phyloP scores from a whole-genome alignment of 139 green algal genomes.

The Chlamydomonas eustigma region DNA sequence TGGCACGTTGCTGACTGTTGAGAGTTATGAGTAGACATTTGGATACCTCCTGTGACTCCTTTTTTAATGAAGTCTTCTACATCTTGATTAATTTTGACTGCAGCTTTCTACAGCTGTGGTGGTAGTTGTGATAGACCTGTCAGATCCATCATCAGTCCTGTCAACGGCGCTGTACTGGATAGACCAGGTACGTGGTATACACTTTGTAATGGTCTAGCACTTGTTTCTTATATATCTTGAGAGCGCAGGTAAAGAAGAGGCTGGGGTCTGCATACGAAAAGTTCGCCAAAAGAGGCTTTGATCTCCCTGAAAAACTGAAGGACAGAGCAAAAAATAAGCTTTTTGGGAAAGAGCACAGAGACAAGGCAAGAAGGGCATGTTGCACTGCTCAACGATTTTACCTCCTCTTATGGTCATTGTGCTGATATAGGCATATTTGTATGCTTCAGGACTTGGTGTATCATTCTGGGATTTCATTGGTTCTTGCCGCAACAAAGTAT shows the following conservation, averaged over 20 bases:
- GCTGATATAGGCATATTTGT: constrained; percentile 39
- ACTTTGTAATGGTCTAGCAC: neutral
- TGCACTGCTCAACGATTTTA: neutral
- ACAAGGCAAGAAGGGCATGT: constrained; percentile 3
- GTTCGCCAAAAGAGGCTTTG: constrained; percentile 58
- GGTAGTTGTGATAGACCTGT: constrained; percentile 66
- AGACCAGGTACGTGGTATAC: constrained; percentile 17
- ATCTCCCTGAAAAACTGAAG: constrained; percentile 68
- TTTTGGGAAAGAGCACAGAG: constrained; percentile 44
- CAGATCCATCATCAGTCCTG: constrained; percentile 43
- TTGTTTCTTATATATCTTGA: neutral
- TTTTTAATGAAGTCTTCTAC: too few relatives aligned
- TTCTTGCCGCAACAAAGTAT: constrained; percentile 67
- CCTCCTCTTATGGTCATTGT: constrained; percentile 44
- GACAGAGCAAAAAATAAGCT: constrained; percentile 33
- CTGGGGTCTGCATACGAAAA: constrained; percentile 49
- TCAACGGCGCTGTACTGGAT: constrained; percentile 47
- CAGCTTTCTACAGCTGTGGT: constrained; percentile 61
- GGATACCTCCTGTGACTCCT: too few relatives aligned
- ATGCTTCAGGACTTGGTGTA: constrained; percentile 37
- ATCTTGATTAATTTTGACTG: too few relatives aligned
- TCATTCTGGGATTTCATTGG: constrained; percentile 50
- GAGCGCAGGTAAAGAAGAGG: constrained; percentile 39
- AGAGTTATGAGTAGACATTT: too few relatives aligned
- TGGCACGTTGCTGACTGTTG: too few relatives aligned